These are phyloP conservation scores for Prasinococcaceae sp. DNA, from an alignment of 139 green algal genomes.

Conservation along the genomic window DNA sequence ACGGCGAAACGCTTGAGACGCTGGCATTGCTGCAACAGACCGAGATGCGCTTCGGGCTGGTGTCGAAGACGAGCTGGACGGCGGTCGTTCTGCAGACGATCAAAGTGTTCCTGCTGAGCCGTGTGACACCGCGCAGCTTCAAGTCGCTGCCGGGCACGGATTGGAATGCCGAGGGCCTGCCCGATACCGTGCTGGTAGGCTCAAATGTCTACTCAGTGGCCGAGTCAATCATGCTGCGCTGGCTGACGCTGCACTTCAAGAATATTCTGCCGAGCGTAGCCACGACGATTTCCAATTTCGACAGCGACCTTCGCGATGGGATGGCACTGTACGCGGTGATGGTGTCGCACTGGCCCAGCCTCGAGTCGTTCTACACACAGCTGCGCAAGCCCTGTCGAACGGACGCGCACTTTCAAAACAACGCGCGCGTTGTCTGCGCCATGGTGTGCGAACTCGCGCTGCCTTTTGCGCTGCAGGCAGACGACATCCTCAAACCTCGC, in stretches of 20 bases:
- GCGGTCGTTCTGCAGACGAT: constrained; percentile 15
- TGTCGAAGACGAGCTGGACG: constrained; percentile 41
- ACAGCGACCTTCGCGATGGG: constrained; percentile 35
- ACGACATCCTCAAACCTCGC: constrained; percentile 13
- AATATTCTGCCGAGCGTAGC: constrained; percentile 16
- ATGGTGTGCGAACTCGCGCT: constrained; percentile 27
- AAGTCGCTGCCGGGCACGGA: constrained; percentile 28
- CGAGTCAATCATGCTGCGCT: constrained; percentile 50
- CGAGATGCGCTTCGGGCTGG: no score
- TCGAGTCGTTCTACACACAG: constrained; percentile 6
- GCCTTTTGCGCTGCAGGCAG: constrained; percentile 5
- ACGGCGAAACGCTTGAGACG: no score
- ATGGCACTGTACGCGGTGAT: constrained; percentile 44
- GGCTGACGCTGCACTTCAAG: constrained; percentile 28
- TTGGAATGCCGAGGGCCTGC: no score
- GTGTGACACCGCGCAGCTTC: constrained; percentile 38
- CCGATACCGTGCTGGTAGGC: neutral
- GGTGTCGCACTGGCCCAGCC: constrained; percentile 41
- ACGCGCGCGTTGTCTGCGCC: constrained; percentile 35
- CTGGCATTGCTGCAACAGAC: no score
- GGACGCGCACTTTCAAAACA: constrained; percentile 20
- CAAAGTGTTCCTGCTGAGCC: constrained; percentile 48
- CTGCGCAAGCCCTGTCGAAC: neutral
- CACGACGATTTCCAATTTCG: constrained; percentile 34
- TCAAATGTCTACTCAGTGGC: constrained; percentile 45